Evolutionary conservation across 2,329 filamentous ascomycete species (phyloP), one percentile per base, ranked within the genome.

Genomic region (Aureobasidium sp.): DNA sequence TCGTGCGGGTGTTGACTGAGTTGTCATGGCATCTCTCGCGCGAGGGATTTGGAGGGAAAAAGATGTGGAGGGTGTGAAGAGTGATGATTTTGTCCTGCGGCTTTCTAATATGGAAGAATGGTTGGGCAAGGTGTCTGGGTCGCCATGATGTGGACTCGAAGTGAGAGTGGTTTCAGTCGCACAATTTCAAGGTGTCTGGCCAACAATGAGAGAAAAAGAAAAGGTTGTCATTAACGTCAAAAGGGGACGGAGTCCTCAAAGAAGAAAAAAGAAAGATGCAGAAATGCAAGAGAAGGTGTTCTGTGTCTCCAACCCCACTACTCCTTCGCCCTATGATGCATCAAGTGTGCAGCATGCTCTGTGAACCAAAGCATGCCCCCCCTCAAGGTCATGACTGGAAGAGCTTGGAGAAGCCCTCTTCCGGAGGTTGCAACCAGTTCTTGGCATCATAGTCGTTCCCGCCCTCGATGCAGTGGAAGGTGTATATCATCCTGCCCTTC

Each of bases 381-480:
- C 21, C 2, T 10, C 29, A 35, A n/a, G 19, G 54, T 17, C 10
- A 57, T 59, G 33, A 59, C 17, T 40, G 25, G 19, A 31, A 40
- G 11, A 73, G 58, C 62, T 63, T 71, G 40, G 70, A 70, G 70
- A 99, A 96, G 0, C 90, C 92, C 43, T 83, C 82, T 42, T 79
- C 77, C 0, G 90, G 87, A 61, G 92, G 90, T 77, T 96, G 93
- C 72, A 99, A 74, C 94, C 94, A 97, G 74, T 99, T 99, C 74
- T 81, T 81, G 74, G 82, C 81, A 74, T 97, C 94, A 73, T 97
- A 99, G 59, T 77, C 78, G 45, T 85, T 78, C 21, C 87, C 82
- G 0, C 88, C 89, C 75, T 97, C 94, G 69, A 97, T 97, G 61
- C 95, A 84, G 77, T 99, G 94, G 73, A 97, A 99, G 0, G 94